Evolutionary conservation across 2,329 filamentous ascomycete species (phyloP).

Genomic region (Aspergillus piperis): DNA sequence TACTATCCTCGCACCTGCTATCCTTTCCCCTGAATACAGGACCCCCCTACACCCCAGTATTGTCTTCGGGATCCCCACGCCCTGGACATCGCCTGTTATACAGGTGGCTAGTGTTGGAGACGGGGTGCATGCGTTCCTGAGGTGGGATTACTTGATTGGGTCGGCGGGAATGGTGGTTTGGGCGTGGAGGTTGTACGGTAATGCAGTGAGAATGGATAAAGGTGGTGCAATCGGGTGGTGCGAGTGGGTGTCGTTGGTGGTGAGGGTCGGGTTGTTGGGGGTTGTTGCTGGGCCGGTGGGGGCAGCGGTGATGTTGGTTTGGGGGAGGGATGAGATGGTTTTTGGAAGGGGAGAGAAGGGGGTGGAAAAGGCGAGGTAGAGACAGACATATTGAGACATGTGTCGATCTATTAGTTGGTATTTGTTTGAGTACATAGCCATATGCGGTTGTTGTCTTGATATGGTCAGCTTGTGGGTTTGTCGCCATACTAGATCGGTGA

Average conservation of each 20-base stretch:
- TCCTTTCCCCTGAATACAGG: slow-evolving; percentile 40
- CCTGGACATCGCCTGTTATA: slow-evolving; percentile 32
- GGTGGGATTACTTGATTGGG: slow-evolving; percentile 53
- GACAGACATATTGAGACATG: too few species aligned
- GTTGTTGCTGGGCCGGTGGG: slow-evolving; percentile 48
- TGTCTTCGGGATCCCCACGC: slow-evolving; percentile 41
- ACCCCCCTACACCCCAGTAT: slow-evolving; percentile 43
- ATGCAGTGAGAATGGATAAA: slow-evolving; percentile 24
- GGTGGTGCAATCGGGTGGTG: slow-evolving; percentile 26
- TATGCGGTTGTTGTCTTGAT: too few species aligned
- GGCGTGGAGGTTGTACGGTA: slow-evolving; percentile 42
- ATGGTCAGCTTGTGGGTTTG: too few species aligned
- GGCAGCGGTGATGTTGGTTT: slow-evolving; percentile 48
- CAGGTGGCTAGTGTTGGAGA: slow-evolving; percentile 39
- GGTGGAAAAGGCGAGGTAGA: neutral
- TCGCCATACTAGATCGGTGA: too few species aligned
- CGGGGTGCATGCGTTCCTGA: slow-evolving; percentile 49
- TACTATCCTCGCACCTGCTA: slow-evolving; percentile 37
- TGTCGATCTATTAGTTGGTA: too few species aligned
- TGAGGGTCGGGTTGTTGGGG: slow-evolving; percentile 40
- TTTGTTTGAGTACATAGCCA: too few species aligned
- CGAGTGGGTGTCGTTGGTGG: slow-evolving; percentile 29
- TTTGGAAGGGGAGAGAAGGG: slow-evolving; percentile 36
- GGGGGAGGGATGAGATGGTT: slow-evolving; percentile 53
- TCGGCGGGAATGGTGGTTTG: slow-evolving; percentile 48